Conservation (phyloP, 202 grass and related monocot species). For the Musa balbisiana region DNA sequence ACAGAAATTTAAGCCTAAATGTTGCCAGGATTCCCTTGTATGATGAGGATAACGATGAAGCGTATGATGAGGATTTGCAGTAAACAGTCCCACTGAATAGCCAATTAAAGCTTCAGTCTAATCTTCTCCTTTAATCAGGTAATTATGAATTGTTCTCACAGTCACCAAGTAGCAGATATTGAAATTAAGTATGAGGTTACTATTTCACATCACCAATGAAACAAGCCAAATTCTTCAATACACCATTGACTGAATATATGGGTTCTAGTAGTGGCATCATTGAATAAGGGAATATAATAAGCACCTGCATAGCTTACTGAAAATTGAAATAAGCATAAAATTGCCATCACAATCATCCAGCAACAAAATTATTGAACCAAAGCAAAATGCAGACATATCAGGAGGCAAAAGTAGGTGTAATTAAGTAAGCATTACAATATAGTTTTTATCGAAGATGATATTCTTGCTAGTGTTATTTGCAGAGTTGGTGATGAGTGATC, state of each 20-base stretch:
- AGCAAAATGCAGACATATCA: background rate
- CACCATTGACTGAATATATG: too few relatives aligned
- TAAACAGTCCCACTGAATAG: background rate
- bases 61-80: background rate
- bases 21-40: background rate
- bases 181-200: too few relatives aligned
- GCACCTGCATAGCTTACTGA: background rate
- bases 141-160: background rate
- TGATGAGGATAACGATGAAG: background rate
- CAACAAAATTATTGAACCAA: background rate
- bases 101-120: background rate
- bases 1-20: background rate
- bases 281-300: background rate
- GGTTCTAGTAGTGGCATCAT: too few relatives aligned
- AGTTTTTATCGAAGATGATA: constrained; percentile 17
- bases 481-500: background rate
- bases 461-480: background rate
- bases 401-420: background rate
- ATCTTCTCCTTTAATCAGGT: background rate
- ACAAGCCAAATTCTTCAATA: too few relatives aligned
- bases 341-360: background rate
- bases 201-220: too few relatives aligned
- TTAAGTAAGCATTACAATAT: background rate
- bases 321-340: background rate
- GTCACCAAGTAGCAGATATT: background rate